These are phyloP conservation scores for Lichtheimia ramosa DNA, from an alignment of 371 early-diverging fungal species.

Conservation along the genomic window DNA sequence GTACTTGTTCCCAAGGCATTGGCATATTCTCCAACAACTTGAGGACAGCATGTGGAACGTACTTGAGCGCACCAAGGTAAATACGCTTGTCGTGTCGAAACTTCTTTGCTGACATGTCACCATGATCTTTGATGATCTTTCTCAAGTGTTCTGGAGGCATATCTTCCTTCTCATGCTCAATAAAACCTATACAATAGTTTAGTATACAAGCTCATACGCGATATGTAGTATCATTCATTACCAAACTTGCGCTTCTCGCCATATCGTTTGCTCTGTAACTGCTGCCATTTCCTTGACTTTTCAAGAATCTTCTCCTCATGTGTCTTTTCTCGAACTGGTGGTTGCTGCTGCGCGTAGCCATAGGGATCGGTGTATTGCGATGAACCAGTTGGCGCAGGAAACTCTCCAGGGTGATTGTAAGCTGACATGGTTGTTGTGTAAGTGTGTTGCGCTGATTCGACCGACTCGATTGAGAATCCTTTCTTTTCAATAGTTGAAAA, in stretches of 20 bases:
- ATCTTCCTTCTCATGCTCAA: conserved; percentile 81
- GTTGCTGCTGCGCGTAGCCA: conserved; percentile 7
- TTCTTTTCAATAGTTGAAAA: conserved; percentile 1
- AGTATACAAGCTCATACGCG: neutral
- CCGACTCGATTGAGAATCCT: neutral
- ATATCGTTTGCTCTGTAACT: conserved; percentile 89
- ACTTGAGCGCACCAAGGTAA: conserved; percentile 97
- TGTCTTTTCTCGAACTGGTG: conserved; percentile 24
- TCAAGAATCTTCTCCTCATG: conserved; percentile 66
- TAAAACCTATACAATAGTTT: conserved; percentile 45
- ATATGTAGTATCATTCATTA: conserved; percentile 15
- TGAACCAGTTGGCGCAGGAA: conserved; percentile 4
- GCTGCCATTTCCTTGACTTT: conserved; percentile 88
- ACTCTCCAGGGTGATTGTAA: conserved; percentile 14
- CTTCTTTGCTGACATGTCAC: conserved; percentile 98
- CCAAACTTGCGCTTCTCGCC: conserved; percentile 93
- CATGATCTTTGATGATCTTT: conserved; percentile 96
- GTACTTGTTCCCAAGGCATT: conserved; percentile 99
- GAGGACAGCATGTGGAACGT: conserved; percentile 97
- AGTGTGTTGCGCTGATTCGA: conserved; percentile 1
- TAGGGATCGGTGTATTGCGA: conserved; percentile 3
- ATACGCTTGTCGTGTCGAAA: conserved; percentile 96
- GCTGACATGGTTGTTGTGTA: conserved; percentile 5
- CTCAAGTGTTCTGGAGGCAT: conserved; percentile 98
- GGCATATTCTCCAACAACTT: conserved; percentile 99